Conservation (phyloP, 768 basidiomycete genomes). For the Thelephora ganbajun region DNA sequence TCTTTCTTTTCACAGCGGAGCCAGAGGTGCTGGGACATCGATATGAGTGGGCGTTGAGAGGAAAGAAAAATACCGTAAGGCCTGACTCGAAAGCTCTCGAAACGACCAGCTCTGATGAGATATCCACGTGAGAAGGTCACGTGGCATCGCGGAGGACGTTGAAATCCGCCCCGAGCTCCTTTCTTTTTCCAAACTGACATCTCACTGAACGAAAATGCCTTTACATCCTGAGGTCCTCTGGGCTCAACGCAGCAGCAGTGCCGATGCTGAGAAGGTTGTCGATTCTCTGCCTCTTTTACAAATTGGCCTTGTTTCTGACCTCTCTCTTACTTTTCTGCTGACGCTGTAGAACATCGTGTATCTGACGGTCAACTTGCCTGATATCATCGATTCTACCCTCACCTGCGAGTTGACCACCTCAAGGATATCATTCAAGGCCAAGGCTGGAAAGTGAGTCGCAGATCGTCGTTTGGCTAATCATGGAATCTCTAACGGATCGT, state of each 20-base stretch:
- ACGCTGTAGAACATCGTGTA: slow-evolving; percentile 70
- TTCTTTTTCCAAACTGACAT: slow-evolving; percentile 3
- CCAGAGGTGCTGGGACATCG: slow-evolving; percentile 54
- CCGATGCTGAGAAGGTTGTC: slow-evolving; percentile 52
- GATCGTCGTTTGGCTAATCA: slow-evolving; percentile 1
- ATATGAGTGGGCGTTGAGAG: slow-evolving; percentile 17
- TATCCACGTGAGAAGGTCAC: background rate
- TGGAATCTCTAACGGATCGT: background rate
- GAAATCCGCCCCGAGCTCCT: background rate
- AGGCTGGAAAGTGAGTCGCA: slow-evolving; percentile 41
- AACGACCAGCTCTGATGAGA: background rate
- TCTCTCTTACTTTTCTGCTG: slow-evolving; percentile 1
- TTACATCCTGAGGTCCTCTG: slow-evolving; percentile 82
- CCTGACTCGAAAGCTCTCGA: slow-evolving; percentile 12
- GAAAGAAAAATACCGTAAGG: background rate
- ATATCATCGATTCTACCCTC: slow-evolving; percentile 49
- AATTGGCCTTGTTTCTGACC: background rate
- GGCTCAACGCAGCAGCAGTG: slow-evolving; percentile 79
- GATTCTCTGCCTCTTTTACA: background rate
- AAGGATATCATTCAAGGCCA: slow-evolving; percentile 49
- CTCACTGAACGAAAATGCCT: slow-evolving; percentile 20
- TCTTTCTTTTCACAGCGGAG: slow-evolving; percentile 95
- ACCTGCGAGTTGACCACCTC: slow-evolving; percentile 44
- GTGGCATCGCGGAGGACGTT: too few species aligned
- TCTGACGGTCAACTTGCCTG: slow-evolving; percentile 72